A percentile compares a stretch with the other conserved stretches of the same genome.
These are phyloP conservation scores for Aspergillus eucalypticola DNA, from an alignment of 2,329 filamentous ascomycete species.

Conservation along the genomic window DNA sequence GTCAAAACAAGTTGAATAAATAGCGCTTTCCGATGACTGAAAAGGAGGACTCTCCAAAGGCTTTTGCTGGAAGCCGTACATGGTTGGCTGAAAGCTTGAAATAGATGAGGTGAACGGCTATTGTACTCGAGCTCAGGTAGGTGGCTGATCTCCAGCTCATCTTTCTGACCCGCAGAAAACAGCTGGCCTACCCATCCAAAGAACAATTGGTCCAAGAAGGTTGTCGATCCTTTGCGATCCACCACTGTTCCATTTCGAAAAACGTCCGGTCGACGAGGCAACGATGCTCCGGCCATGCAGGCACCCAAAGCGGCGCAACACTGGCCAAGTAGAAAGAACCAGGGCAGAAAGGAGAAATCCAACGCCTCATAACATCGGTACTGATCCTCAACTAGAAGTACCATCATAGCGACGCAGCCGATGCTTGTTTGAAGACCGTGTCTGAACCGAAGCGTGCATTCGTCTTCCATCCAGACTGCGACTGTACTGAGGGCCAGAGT, in stretches of 20 bases:
- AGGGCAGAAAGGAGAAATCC: background rate
- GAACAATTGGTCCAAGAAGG: background rate
- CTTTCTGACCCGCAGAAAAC: background rate
- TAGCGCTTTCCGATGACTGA: background rate
- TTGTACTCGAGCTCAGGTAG: background rate
- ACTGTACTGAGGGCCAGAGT: background rate
- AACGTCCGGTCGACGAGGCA: slow-evolving; percentile 3
- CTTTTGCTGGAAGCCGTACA: background rate
- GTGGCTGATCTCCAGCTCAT: background rate
- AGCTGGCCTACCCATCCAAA: background rate
- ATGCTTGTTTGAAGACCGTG: background rate
- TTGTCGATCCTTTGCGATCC: slow-evolving; percentile 3
- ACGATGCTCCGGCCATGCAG: background rate
- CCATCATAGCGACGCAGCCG: background rate
- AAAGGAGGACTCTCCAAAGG: background rate
- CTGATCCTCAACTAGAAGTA: background rate
- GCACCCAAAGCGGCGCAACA: background rate
- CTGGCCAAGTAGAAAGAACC: background rate
- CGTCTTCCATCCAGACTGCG: background rate
- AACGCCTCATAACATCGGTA: background rate
- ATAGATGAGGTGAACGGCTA: background rate
- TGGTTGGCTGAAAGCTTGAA: background rate
- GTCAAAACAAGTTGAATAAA: background rate
- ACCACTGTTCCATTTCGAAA: background rate
- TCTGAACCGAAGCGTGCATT: background rate